A percentile compares a stretch with the other conserved stretches of the same genome.
Conservation (phyloP, 2,329 filamentous ascomycete species). For the Aureobasidium melanogenum region DNA sequence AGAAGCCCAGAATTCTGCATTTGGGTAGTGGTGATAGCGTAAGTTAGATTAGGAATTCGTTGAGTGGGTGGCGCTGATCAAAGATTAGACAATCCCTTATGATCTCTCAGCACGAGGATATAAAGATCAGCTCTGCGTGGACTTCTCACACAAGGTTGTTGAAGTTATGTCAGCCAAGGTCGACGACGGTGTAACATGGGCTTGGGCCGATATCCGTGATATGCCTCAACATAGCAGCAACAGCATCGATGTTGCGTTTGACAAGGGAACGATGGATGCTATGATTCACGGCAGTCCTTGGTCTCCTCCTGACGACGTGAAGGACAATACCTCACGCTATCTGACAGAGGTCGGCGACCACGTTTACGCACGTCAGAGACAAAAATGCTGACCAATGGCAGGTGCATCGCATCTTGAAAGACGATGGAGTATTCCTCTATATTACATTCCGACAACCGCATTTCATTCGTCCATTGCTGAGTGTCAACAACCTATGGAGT, state of each 20-base stretch:
- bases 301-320: conserved; percentile 23
- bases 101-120: conserved; percentile 43
- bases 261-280: conserved; percentile 27
- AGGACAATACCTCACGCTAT: conserved; percentile 20
- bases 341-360: conserved; percentile 16
- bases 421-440: conserved; percentile 24
- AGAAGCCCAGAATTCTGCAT: conserved; percentile 43
- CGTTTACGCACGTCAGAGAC: not conserved
- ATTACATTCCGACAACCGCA: conserved; percentile 46
- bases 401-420: conserved; percentile 21
- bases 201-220: conserved; percentile 42
- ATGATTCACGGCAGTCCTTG: conserved; percentile 27
- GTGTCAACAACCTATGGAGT: conserved; percentile 35
- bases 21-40: conserved; percentile 52
- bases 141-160: conserved; percentile 49
- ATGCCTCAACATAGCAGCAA: conserved; percentile 34
- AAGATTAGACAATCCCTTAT: conserved; percentile 40
- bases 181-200: conserved; percentile 40
- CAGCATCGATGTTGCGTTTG: conserved; percentile 47
- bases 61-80: not conserved
- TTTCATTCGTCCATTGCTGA: conserved; percentile 43
- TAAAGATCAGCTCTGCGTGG: conserved; percentile 43
- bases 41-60: conserved; percentile 5
- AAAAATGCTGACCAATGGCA: not conserved
- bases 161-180: conserved; percentile 43